Conservation (phyloP, 768 basidiomycete species). For the Tulasnella sp. region DNA sequence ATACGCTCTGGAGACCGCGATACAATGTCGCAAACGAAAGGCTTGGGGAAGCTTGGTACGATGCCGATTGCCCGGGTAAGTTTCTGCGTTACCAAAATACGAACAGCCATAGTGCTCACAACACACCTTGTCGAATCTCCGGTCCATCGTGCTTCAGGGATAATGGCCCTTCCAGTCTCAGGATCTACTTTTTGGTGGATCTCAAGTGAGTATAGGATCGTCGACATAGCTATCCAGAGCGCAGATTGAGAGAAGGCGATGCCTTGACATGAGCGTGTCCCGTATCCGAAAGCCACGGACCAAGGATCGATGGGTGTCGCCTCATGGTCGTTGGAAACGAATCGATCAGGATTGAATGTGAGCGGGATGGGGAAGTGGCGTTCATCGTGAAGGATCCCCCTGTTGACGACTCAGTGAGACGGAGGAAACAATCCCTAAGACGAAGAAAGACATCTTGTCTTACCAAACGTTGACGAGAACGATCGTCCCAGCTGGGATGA, state of each 20-base stretch:
- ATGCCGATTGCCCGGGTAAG: too few relatives aligned
- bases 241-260: neutral
- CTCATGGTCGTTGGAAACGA: neutral
- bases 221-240: neutral
- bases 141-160: too few relatives aligned
- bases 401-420: neutral
- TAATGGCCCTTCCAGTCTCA: too few relatives aligned
- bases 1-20: too few relatives aligned
- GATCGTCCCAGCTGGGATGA: slow-evolving; percentile 12
- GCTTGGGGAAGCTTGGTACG: too few relatives aligned
- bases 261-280: neutral
- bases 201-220: neutral
- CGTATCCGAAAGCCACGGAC: slow-evolving; percentile 1
- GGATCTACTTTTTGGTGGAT: neutral
- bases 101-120: too few relatives aligned
- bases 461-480: slow-evolving; percentile 17
- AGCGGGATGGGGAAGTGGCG: neutral
- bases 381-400: neutral
- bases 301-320: neutral
- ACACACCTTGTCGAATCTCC: too few relatives aligned
- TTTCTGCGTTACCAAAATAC: too few relatives aligned
- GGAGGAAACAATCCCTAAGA: neutral
- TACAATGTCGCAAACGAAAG: too few relatives aligned
- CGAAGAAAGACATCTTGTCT: neutral
- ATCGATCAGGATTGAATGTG: neutral